Percentiles rank a stretch among this genome's conserved stretches.
phyloP scores from a whole-genome alignment of 495 filamentous ascomycete genomes.

The Annulohypoxylon moriforme region DNA sequence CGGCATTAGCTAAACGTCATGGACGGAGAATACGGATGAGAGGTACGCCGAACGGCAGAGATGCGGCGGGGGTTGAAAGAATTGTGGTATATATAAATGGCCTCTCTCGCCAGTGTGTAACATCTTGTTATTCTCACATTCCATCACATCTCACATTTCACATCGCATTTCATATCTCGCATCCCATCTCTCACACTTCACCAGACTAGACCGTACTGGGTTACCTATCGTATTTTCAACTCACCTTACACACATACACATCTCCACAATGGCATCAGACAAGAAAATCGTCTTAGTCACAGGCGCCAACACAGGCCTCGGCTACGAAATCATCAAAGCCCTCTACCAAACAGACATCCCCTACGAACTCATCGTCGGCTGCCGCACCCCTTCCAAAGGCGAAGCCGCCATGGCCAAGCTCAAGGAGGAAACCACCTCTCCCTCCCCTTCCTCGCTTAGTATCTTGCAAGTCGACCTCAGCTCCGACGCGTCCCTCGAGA shows the following conservation, averaged over 20 bases:
- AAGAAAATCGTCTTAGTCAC: conserved; percentile 48
- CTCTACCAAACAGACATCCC: conserved; percentile 53
- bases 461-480: conserved; percentile 62
- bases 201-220: too few species aligned
- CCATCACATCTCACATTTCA: neutral
- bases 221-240: too few species aligned
- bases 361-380: conserved; percentile 62
- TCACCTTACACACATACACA: neutral
- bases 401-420: conserved; percentile 53
- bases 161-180: neutral
- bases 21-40: neutral
- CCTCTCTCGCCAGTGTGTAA: neutral
- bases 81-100: neutral
- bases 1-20: conserved; percentile 5
- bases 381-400: conserved; percentile 58
- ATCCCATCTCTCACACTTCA: too few species aligned
- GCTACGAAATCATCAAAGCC: conserved; percentile 60
- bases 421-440: conserved; percentile 50
- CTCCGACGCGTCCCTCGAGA: conserved; percentile 63
- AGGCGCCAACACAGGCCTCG: conserved; percentile 62
- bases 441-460: conserved; percentile 49
- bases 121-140: neutral
- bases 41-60: neutral
- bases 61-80: neutral
- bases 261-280: conserved; percentile 40